Evolutionary conservation across 345 rosid genomes (phyloP).

Genomic region (Dipteronia sinensis): DNA sequence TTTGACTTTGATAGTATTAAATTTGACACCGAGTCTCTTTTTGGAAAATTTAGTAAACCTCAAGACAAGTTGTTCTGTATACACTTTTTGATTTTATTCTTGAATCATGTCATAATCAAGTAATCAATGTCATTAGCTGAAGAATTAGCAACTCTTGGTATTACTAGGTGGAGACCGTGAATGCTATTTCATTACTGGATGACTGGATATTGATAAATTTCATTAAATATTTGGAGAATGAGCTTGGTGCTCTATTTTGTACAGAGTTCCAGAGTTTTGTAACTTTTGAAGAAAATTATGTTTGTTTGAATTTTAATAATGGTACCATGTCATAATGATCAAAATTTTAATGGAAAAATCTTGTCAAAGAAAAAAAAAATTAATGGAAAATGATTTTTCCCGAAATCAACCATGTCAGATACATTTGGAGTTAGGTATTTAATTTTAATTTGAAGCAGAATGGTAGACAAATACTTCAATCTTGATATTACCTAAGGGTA

Average conservation of each 20-base stretch:
- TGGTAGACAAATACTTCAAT: background rate
- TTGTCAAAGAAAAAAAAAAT: no score
- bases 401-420: no score
- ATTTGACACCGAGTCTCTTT: background rate
- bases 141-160: background rate
- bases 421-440: no score
- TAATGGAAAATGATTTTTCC: no score
- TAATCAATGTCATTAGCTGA: background rate
- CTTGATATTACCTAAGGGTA: background rate
- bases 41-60: slow-evolving; percentile 5
- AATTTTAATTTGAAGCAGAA: background rate
- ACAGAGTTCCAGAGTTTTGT: background rate
- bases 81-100: background rate
- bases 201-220: background rate
- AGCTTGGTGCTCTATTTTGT: background rate
- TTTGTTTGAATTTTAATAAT: background rate
- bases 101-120: background rate
- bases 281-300: background rate
- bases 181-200: background rate
- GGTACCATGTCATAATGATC: background rate
- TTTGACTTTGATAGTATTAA: background rate
- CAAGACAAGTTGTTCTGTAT: background rate
- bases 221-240: background rate
- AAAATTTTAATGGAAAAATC: no score
- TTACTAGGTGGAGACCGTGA: background rate